A percentile compares a stretch with the other conserved stretches of the same genome.
Conservation (phyloP, 2,329 filamentous ascomycete genomes). For the Proliferodiscus dingleyae region DNA sequence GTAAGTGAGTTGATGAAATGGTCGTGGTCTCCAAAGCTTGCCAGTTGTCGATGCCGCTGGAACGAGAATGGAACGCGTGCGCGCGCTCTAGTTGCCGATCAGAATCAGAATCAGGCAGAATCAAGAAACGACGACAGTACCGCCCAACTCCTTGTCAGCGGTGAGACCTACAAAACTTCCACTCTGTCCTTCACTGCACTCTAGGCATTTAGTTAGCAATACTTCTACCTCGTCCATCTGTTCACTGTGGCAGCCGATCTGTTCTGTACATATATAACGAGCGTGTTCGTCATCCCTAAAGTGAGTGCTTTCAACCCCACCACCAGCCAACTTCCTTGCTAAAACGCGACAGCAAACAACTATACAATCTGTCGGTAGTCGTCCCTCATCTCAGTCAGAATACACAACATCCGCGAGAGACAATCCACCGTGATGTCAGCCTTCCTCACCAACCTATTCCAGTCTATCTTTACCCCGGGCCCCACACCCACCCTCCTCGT, state of each 20-base stretch:
- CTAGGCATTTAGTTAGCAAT: background rate
- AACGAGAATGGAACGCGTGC: background rate
- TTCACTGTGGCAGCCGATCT: conserved; percentile 1
- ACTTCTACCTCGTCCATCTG: conserved; percentile 2
- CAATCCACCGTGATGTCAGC: conserved; percentile 43
- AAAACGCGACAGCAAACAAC: background rate
- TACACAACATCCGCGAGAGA: background rate
- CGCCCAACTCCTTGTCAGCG: background rate
- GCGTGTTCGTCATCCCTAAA: too few species aligned
- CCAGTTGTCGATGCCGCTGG: background rate
- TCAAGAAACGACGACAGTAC: conserved; percentile 4
- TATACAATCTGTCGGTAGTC: too few species aligned
- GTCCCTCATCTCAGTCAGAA: background rate
- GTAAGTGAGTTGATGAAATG: too few species aligned
- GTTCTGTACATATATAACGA: background rate
- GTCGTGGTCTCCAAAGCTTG: too few species aligned
- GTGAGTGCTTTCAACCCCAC: background rate
- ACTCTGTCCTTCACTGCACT: conserved; percentile 8
- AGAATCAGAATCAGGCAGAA: conserved; percentile 11
- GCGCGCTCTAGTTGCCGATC: too few species aligned
- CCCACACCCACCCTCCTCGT: conserved; percentile 81
- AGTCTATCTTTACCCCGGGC: conserved; percentile 89
- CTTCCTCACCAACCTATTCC: conserved; percentile 75
- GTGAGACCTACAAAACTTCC: background rate
- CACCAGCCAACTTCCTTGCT: background rate